Conservation (phyloP, 768 basidiomycete genomes). For the Mycena metata region DNA sequence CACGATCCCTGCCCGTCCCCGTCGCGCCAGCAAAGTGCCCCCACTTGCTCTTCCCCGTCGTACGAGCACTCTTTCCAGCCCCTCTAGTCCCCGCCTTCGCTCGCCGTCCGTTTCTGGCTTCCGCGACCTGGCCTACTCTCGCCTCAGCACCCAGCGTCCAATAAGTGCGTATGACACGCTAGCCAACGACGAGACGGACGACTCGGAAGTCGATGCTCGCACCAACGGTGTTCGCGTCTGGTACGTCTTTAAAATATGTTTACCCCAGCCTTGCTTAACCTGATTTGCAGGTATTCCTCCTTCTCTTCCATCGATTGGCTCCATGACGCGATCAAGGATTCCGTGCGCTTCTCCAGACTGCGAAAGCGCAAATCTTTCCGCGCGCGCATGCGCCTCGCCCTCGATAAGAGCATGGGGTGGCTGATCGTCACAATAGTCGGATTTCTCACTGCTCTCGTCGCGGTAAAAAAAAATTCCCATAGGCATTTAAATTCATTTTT, state of each 20-base stretch:
- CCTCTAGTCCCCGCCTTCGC: slow-evolving; percentile 49
- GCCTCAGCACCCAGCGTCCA: slow-evolving; percentile 66
- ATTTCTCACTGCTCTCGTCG: slow-evolving; percentile 85
- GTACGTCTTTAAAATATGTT: slow-evolving; percentile 43
- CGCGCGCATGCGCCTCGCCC: slow-evolving; percentile 69
- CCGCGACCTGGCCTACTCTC: slow-evolving; percentile 56
- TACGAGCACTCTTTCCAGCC: slow-evolving; percentile 54
- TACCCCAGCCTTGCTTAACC: neutral
- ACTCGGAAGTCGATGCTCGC: slow-evolving; percentile 68
- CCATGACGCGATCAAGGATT: slow-evolving; percentile 96
- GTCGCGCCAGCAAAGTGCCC: slow-evolving; percentile 44
- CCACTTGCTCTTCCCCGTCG: slow-evolving; percentile 46
- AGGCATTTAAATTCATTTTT: too few relatives aligned
- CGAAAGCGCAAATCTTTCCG: slow-evolving; percentile 78
- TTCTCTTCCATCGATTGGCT: slow-evolving; percentile 96
- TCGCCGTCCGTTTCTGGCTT: slow-evolving; percentile 55
- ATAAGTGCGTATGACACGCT: slow-evolving; percentile 82
- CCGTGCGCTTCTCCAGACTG: slow-evolving; percentile 81
- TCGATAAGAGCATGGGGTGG: slow-evolving; percentile 90
- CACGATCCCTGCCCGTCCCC: slow-evolving; percentile 56
- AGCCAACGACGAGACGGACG: slow-evolving; percentile 52
- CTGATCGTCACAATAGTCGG: slow-evolving; percentile 91
- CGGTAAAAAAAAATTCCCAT: too few relatives aligned
- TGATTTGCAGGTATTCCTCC: slow-evolving; percentile 68
- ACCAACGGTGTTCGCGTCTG: slow-evolving; percentile 91